Base-by-base conservation (phyloP, 1,284 basidiomycete species). In the Ustilago esculenta region DNA sequence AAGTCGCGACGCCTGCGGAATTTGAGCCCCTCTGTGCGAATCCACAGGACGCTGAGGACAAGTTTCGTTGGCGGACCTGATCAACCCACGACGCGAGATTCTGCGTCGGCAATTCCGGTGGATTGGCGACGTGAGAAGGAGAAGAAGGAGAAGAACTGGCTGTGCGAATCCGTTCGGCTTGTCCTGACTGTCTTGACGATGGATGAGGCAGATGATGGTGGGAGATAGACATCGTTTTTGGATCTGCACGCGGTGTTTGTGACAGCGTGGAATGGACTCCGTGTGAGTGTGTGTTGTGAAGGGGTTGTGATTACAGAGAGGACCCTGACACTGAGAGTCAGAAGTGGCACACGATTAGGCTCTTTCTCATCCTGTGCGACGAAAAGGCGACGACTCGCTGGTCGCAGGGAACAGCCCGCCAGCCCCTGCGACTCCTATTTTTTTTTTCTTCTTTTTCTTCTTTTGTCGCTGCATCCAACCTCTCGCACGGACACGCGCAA, bases 1-100 rank as follows among this genome's bases (percentile, higher is more conserved):
- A 61, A 20, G 25, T 20, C 23, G 47, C 17, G 42, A 11, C 32
- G 49, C 40, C 41, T 32, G 34, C 9, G 21, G 47, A 33, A 5
- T 32, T 50, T 2, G 41, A 33, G 14, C 30, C 27, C 17, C 48
- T 23, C 17, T 46, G 44, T 7, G 52, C 32, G 8, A 43, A 15
- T 15, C 37, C 25, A 34, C 46, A 46, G 2, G 60, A 48, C 23
- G 37, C 56, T 9, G 67, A 60, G 15, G 67, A 47, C 17, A 42
- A 57, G 24, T 56, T 64, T 49, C 67, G 67, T 39, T 70, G 60
- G 24, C 67, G 60, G 14, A 70, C 61, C 24, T 65, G 56, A 34
- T 57, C 25, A 15, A 65, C 60, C 67, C 67, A 70, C 24, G 56
- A 65, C 12, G 67, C 67, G 30, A 70, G 56, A 32, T 75, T 55